A percentile compares a stretch with the other conserved stretches of the same genome.
Conservation (phyloP, 163 green algal genomes). For the Scenedesmus sp. region DNA sequence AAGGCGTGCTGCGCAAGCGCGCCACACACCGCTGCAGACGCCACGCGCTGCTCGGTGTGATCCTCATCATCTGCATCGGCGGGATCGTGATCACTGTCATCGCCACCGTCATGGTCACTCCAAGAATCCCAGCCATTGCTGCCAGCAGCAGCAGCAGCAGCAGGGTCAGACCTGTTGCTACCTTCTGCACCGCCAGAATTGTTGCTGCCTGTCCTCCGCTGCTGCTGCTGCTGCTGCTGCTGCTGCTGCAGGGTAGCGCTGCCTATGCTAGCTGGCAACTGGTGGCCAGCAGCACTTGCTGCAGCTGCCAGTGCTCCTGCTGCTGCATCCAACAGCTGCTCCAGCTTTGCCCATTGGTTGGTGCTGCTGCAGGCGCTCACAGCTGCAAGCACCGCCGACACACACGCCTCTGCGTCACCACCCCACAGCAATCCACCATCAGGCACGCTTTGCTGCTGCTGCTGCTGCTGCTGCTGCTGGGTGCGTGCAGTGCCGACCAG, state of each 20-base stretch:
- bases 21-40: neutral
- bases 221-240: conserved; percentile 14
- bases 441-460: conserved; percentile 4
- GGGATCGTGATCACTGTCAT: conserved; percentile 11
- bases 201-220: neutral
- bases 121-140: conserved; percentile 34
- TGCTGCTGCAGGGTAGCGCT: neutral
- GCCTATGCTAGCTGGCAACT: neutral
- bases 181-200: neutral
- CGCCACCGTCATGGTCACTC: conserved; percentile 39
- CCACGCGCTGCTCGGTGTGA: neutral
- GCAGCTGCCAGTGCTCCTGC: conserved; percentile 21
- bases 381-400: conserved; percentile 33
- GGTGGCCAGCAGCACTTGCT: neutral
- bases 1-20: conserved; percentile 10
- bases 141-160: neutral
- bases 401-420: conserved; percentile 19
- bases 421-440: conserved; percentile 40
- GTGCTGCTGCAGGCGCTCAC: conserved; percentile 37
- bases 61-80: neutral
- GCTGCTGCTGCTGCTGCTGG: conserved; percentile 41
- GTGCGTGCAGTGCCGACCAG: neutral
- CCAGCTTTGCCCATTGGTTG: conserved; percentile 51
- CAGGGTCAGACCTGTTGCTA: too few species aligned
- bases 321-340: conserved; percentile 47